Evolutionary conservation across 257 asterid genomes (phyloP).

Genomic region (Petrea volubilis): DNA sequence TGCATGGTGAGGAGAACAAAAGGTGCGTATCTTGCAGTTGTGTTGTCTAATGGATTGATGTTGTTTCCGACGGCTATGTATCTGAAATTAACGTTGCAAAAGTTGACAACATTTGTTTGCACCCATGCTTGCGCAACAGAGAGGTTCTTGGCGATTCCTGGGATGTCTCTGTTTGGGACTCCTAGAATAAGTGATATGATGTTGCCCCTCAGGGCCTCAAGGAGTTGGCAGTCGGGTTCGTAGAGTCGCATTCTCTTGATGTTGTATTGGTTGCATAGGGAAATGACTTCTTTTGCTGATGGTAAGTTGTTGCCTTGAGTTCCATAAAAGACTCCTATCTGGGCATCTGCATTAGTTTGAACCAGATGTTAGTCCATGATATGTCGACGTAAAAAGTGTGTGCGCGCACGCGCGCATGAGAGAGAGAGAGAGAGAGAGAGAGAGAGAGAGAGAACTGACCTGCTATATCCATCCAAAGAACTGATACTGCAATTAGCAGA

Average conservation of each 20-base stretch:
- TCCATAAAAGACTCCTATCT: constrained; percentile 38
- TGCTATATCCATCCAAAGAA: no score
- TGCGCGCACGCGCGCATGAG: no score
- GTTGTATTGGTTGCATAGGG: constrained; percentile 30
- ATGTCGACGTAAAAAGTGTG: background rate
- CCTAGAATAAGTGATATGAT: constrained; percentile 31
- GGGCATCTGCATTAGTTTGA: constrained; percentile 12
- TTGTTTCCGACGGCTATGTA: constrained; percentile 47
- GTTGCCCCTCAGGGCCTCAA: constrained; percentile 37
- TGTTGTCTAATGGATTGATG: constrained; percentile 14
- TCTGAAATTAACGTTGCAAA: constrained; percentile 27
- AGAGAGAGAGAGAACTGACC: no score
- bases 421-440: no score
- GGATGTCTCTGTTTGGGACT: constrained; percentile 27
- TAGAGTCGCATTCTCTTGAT: constrained; percentile 33
- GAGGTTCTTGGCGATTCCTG: constrained; percentile 17
- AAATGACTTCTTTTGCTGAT: constrained; percentile 19
- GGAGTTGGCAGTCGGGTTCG: constrained; percentile 9
- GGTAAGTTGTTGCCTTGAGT: constrained; percentile 35
- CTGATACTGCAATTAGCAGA: no score
- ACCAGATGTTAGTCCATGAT: background rate
- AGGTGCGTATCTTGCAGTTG: background rate
- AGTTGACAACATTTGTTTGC: constrained; percentile 14
- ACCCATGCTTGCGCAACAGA: constrained; percentile 37
- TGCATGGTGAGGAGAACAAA: constrained; percentile 29